Evolutionary conservation across 2,329 filamentous ascomycete species (phyloP).

Genomic region (Venturia nashicola): DNA sequence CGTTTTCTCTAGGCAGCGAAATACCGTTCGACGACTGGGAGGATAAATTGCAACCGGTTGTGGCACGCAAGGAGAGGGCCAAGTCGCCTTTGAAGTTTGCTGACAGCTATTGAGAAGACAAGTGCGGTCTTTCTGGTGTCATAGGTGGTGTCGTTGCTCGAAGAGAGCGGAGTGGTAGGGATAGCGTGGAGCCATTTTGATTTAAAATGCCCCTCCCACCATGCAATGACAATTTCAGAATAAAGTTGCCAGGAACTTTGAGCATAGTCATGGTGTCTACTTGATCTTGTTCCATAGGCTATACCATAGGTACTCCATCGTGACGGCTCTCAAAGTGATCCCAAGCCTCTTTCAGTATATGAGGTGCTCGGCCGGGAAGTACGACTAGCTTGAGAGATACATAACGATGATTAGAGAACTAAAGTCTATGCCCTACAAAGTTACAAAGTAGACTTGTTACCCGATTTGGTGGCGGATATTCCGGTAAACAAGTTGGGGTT

Average conservation of each 20-base stretch:
- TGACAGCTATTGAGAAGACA: background rate
- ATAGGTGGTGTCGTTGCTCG: background rate
- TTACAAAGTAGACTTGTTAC: background rate
- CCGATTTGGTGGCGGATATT: background rate
- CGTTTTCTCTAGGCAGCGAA: background rate
- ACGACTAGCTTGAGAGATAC: background rate
- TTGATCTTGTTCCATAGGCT: too few species aligned
- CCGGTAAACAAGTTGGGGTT: background rate
- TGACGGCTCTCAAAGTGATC: too few species aligned
- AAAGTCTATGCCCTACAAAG: background rate
- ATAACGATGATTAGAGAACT: background rate
- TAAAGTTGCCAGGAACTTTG: background rate
- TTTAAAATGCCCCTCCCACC: background rate
- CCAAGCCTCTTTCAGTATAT: too few species aligned
- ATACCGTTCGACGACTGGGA: background rate
- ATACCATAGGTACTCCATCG: too few species aligned
- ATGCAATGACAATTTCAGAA: background rate
- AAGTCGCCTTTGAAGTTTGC: background rate
- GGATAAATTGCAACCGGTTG: background rate
- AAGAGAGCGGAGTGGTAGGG: background rate
- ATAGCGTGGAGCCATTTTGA: background rate
- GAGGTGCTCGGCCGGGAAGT: too few species aligned
- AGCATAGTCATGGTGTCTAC: too few species aligned
- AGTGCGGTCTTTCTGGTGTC: background rate
- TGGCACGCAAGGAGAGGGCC: background rate